phyloP scores from a whole-genome alignment of 352 stramenopile species.

The Globisporangium abappressorium region DNA sequence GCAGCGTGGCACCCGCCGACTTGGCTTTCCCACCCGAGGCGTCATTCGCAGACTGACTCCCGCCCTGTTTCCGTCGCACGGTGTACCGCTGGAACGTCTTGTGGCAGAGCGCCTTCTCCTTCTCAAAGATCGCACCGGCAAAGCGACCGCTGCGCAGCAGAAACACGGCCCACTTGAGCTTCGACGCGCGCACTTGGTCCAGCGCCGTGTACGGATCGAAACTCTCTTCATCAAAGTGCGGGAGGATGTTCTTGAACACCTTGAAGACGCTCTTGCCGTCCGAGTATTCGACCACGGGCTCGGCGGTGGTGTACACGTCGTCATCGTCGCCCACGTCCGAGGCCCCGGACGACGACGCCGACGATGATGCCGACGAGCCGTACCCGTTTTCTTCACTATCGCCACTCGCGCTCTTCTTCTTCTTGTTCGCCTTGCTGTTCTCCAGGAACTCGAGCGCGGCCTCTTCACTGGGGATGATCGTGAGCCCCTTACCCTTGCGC shows the following conservation, averaged over 20 bases:
- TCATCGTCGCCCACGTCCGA: slow-evolving; percentile 47
- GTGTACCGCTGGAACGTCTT: slow-evolving; percentile 94
- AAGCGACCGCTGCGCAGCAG: slow-evolving; percentile 92
- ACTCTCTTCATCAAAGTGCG: slow-evolving; percentile 35
- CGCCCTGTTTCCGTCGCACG: slow-evolving; percentile 91
- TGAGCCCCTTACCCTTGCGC: slow-evolving; percentile 52
- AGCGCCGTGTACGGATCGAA: slow-evolving; percentile 65
- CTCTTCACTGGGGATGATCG: slow-evolving; percentile 39
- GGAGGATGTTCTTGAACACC: slow-evolving; percentile 68
- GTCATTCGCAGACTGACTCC: slow-evolving; percentile 89
- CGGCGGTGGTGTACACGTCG: slow-evolving; percentile 40
- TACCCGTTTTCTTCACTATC: slow-evolving; percentile 13
- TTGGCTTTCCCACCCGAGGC: slow-evolving; percentile 83
- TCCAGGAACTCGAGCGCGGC: slow-evolving; percentile 25
- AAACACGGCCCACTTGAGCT: slow-evolving; percentile 84
- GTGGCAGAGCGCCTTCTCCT: slow-evolving; percentile 88
- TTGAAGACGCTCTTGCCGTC: slow-evolving; percentile 77
- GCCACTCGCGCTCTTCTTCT: slow-evolving; percentile 17
- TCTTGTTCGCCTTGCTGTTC: slow-evolving; percentile 19
- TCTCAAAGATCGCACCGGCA: slow-evolving; percentile 87
- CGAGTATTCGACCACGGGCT: slow-evolving; percentile 79
- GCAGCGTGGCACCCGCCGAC: slow-evolving; percentile 90
- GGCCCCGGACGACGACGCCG: slow-evolving; percentile 35
- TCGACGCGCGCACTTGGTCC: slow-evolving; percentile 43
- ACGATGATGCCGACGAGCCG: slow-evolving; percentile 31